Conservation (phyloP, 345 rosid species). For the Luvunga scandens region DNA sequence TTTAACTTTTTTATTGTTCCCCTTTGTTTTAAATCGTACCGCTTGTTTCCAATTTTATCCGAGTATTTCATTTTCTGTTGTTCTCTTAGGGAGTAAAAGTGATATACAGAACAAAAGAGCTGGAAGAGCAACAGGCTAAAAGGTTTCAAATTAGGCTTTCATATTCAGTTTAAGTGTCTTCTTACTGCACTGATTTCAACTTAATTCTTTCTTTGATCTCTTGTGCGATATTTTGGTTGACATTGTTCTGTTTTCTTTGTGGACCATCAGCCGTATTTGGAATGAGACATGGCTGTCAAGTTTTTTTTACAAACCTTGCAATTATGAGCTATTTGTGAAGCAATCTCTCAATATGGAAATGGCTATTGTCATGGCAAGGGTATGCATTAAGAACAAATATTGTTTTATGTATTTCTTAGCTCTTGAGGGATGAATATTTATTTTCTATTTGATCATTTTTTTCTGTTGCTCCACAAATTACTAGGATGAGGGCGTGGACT, state of each 20-base stretch:
- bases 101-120: slow-evolving; percentile 76
- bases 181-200: background rate
- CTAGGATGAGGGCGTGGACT: slow-evolving; percentile 81
- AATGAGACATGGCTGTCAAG: slow-evolving; percentile 94
- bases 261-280: slow-evolving; percentile 78
- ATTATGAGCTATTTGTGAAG: slow-evolving; percentile 93
- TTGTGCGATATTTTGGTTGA: slow-evolving; percentile 5
- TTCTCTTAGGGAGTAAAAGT: slow-evolving; percentile 77
- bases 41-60: background rate
- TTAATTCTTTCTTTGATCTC: background rate
- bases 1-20: background rate
- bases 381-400: slow-evolving; percentile 33
- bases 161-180: background rate
- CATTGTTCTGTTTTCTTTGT: background rate
- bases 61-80: slow-evolving; percentile 3
- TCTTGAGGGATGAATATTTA: slow-evolving; percentile 13
- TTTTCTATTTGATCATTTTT: slow-evolving; percentile 10
- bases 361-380: slow-evolving; percentile 99
- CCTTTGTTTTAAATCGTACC: slow-evolving; percentile 9
- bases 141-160: slow-evolving; percentile 37
- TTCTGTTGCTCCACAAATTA: slow-evolving; percentile 15
- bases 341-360: slow-evolving; percentile 99
- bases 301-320: slow-evolving; percentile 97
- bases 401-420: slow-evolving; percentile 3
- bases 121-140: slow-evolving; percentile 90